phyloP scores from a whole-genome alignment of 257 asterid species.

The Primulina tabacum region DNA sequence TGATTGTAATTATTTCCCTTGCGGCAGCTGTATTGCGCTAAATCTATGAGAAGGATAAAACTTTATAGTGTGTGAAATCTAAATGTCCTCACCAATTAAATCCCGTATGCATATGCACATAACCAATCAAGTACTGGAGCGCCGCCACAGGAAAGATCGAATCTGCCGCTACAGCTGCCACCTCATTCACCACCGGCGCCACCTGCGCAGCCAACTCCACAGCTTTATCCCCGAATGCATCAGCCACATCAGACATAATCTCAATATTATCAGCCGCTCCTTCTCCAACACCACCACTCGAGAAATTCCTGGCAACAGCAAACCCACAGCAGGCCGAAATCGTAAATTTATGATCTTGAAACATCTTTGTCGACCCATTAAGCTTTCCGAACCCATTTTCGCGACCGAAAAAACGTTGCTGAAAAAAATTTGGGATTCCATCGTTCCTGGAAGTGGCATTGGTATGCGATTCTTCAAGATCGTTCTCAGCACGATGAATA shows the following conservation, averaged over 20 bases:
- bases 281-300: constrained; percentile 50
- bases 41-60: not conserved
- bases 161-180: constrained; percentile 79
- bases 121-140: constrained; percentile 71
- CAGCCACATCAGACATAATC: constrained; percentile 51
- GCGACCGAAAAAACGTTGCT: constrained; percentile 26
- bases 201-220: constrained; percentile 50
- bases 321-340: constrained; percentile 42
- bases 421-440: constrained; percentile 32
- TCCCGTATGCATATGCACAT: constrained; percentile 64
- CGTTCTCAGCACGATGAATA: constrained; percentile 39
- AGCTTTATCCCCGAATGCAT: constrained; percentile 52
- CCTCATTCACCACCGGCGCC: constrained; percentile 65
- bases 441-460: constrained; percentile 23
- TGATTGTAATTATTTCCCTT: not conserved
- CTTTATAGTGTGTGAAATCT: not conserved
- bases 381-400: constrained; percentile 29
- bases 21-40: not conserved
- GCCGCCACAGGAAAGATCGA: constrained; percentile 77
- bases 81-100: constrained; percentile 53
- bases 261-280: constrained; percentile 55
- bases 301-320: constrained; percentile 50
- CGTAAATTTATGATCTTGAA: constrained; percentile 37
- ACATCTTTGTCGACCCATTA: constrained; percentile 29
- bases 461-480: constrained; percentile 27